These are phyloP conservation scores for Sarcodon sp. DNA, from an alignment of 768 basidiomycete species.

Conservation along the genomic window DNA sequence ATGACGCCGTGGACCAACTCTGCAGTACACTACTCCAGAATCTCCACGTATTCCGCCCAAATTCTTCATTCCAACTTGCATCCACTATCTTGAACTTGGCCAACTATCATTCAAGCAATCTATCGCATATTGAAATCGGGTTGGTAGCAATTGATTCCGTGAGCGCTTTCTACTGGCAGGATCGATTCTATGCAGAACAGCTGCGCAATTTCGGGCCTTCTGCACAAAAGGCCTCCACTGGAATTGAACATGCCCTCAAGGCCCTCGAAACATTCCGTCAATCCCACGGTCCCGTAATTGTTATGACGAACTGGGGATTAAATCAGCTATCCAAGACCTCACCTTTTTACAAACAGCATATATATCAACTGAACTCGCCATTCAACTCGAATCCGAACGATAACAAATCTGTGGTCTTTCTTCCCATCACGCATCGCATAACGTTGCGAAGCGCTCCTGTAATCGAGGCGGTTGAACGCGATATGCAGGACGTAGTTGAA, in stretches of 20 bases:
- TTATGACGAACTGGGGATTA: constrained; percentile 57
- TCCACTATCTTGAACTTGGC: constrained; percentile 48
- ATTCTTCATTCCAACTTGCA: constrained; percentile 57
- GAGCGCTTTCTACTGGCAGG: constrained; percentile 67
- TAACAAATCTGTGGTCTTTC: constrained; percentile 5
- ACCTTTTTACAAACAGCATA: constrained; percentile 37
- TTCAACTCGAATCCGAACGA: constrained; percentile 9
- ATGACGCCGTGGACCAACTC: constrained; percentile 13
- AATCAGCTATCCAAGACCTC: constrained; percentile 12
- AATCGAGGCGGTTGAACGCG: constrained; percentile 5
- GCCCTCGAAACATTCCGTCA: constrained; percentile 35
- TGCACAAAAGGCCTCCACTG: constrained; percentile 5
- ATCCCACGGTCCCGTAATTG: constrained; percentile 34
- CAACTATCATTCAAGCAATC: constrained; percentile 31
- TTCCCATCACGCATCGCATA: constrained; percentile 26
- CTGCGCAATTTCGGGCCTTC: constrained; percentile 13
- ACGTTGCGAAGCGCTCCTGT: constrained; percentile 17
- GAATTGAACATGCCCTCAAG: constrained; percentile 25
- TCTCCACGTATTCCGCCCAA: constrained; percentile 60
- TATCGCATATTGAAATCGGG: constrained; percentile 37
- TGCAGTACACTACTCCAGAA: constrained; percentile 30
- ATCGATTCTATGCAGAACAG: constrained; percentile 54
- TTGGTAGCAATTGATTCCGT: constrained; percentile 66
- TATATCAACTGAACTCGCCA: constrained; percentile 29
- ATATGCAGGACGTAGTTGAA: constrained; percentile 9